phyloP scores from a whole-genome alignment of 768 basidiomycete genomes.

The Agrocybe pediades region DNA sequence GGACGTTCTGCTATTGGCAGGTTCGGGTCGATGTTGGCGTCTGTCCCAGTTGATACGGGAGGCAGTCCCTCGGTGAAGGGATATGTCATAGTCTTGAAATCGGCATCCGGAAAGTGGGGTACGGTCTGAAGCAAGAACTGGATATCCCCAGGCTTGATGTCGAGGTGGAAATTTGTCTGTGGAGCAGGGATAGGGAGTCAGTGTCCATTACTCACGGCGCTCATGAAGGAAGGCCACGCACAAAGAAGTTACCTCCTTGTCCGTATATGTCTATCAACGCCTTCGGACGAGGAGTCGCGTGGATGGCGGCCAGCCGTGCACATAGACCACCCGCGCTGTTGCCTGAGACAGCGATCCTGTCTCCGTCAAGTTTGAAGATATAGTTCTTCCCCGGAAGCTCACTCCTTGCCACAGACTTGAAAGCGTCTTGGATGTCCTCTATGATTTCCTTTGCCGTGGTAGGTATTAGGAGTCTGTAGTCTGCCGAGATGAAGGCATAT shows the following conservation, averaged over 20 bases:
- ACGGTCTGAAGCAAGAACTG: slow-evolving; percentile 39
- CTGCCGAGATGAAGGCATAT: no score
- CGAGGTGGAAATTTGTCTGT: slow-evolving; percentile 49
- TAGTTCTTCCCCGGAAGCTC: slow-evolving; percentile 8
- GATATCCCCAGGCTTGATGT: slow-evolving; percentile 44
- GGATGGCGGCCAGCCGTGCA: slow-evolving; percentile 58
- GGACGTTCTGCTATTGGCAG: neutral
- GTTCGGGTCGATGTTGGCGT: neutral
- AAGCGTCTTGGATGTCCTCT: no score
- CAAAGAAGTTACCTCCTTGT: slow-evolving; percentile 60
- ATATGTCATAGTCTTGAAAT: no score
- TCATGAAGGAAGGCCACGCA: slow-evolving; percentile 15
- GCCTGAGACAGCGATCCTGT: slow-evolving; percentile 52
- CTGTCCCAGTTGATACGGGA: no score
- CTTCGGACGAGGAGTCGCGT: slow-evolving; percentile 50
- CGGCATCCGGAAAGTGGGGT: slow-evolving; percentile 18
- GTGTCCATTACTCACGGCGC: neutral
- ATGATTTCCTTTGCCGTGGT: no score
- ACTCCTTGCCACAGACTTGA: neutral
- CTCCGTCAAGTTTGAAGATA: slow-evolving; percentile 36
- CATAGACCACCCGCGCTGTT: slow-evolving; percentile 63
- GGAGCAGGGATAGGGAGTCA: no score
- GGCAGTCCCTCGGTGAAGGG: no score
- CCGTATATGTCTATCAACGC: slow-evolving; percentile 61
- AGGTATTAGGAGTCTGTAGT: no score